Base-by-base conservation (phyloP, 2,329 filamentous ascomycete genomes). In the Paraconiothyrium brasiliense region DNA sequence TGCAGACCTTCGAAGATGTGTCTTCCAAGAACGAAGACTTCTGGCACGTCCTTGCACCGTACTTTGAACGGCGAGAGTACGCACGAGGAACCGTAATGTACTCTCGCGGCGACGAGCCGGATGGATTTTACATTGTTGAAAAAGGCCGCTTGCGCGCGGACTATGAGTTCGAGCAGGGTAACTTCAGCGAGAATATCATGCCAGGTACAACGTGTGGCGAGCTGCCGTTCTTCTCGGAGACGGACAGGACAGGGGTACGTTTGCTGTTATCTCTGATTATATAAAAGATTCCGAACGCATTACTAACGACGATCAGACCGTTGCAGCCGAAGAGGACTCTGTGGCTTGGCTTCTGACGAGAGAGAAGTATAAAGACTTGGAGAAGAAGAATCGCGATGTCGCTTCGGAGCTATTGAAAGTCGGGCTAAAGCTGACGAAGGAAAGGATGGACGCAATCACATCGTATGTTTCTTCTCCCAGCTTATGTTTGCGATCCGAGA, bases 171-270 rank as follows among this genome's bases (percentile, higher is more conserved):
- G 93, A 95, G 1, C 95, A 98, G 75, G 95, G 95, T 0, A 87
- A 86, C 69, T 91, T 96, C 69, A 92, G 91, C 63, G 95, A 99
- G 78, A 92, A 92, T 72, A 97, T 98, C 58, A 90, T 97, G 1
- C 92, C 94, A 0, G 95, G 95, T 16, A 95, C 95, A 1, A 97
- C 95, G 0, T 98, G 94, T 70, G 95, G 95, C 39, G 95, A 99
- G 81, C 80, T 99, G 57, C 95, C 95, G 0, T 99, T 99, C 82
- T 99, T 99, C 80, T 93, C 90, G 2, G 92, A 96, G 72, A 98
- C 94, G 1, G 84, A 87, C 56, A 87, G 95, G 20, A 98, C 94
- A 4, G 93, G 93, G 1, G 58, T 60, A 56, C 22, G 58, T 57
- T 34, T 14, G 10, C 11, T 11, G 3, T 47, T n/a, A 32, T 24